Evolutionary conservation across 2,329 filamentous ascomycete genomes (phyloP).

Genomic region (Nothophaeocryptopus gaeumannii): DNA sequence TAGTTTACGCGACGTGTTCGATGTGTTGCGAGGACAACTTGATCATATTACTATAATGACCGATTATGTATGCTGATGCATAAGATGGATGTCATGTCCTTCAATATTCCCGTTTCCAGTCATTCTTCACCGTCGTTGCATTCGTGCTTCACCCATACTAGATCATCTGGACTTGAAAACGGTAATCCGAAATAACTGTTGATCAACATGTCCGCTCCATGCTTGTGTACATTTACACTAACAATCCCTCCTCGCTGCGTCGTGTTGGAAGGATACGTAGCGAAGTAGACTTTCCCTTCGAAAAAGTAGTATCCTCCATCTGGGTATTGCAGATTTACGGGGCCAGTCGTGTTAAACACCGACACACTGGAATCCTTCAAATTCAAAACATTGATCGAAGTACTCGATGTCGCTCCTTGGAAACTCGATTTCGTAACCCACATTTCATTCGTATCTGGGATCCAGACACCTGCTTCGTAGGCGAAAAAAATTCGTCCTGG

Average conservation of each 20-base stretch:
- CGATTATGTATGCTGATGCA: too few species aligned
- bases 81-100: too few species aligned
- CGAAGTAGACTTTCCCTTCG: conserved; percentile 5
- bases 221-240: neutral
- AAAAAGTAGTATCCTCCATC: conserved; percentile 6
- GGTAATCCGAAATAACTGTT: conserved; percentile 9
- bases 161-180: neutral
- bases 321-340: neutral
- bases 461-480: conserved; percentile 10
- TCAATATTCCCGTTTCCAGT: too few species aligned
- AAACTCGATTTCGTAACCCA: neutral
- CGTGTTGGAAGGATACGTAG: conserved; percentile 1
- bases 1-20: too few species aligned
- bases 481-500: conserved; percentile 1
- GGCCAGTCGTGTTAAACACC: conserved; percentile 1
- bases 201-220: neutral
- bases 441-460: conserved; percentile 3
- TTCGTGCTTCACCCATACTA: neutral
- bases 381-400: neutral
- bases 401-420: neutral
- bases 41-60: too few species aligned
- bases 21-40: too few species aligned
- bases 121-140: too few species aligned
- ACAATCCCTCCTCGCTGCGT: neutral
- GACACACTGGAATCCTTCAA: neutral